Evolutionary conservation across 768 basidiomycete genomes (phyloP).

Genomic region (Hydnum rufescens): DNA sequence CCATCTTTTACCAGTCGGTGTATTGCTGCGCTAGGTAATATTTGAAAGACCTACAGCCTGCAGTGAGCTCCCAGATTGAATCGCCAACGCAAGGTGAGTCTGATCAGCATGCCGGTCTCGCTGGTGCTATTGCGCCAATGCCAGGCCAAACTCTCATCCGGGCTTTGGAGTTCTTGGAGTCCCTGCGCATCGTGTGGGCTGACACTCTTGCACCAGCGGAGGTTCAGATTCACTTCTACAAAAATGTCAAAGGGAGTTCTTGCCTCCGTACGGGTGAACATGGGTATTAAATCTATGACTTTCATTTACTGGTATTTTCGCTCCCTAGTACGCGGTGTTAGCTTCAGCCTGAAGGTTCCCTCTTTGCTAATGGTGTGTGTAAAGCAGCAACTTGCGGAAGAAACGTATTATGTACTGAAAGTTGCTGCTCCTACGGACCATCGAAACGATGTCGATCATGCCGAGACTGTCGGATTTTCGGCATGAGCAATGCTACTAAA

Average conservation of each 20-base stretch:
- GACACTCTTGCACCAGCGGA: slow-evolving; percentile 46
- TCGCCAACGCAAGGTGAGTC: slow-evolving; percentile 25
- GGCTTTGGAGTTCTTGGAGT: slow-evolving; percentile 75
- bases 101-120: slow-evolving; percentile 24
- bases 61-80: too few relatives aligned
- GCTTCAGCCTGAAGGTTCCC: slow-evolving; percentile 44
- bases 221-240: slow-evolving; percentile 35
- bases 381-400: slow-evolving; percentile 31
- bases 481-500: slow-evolving; percentile 76
- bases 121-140: neutral
- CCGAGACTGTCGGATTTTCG: slow-evolving; percentile 49
- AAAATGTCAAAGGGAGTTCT: slow-evolving; percentile 41
- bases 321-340: slow-evolving; percentile 38
- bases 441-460: slow-evolving; percentile 56
- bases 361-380: slow-evolving; percentile 35
- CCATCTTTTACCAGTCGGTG: too few relatives aligned
- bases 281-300: slow-evolving; percentile 72
- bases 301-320: slow-evolving; percentile 47
- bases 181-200: slow-evolving; percentile 73
- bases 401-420: slow-evolving; percentile 58
- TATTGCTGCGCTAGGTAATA: too few relatives aligned
- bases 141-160: slow-evolving; percentile 64
- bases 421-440: slow-evolving; percentile 80
- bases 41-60: too few relatives aligned
- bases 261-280: slow-evolving; percentile 47